Evolutionary conservation across 495 filamentous ascomycete species (phyloP), one percentile per base, ranked within the genome.

Genomic region (Chaetomium fimeti): DNA sequence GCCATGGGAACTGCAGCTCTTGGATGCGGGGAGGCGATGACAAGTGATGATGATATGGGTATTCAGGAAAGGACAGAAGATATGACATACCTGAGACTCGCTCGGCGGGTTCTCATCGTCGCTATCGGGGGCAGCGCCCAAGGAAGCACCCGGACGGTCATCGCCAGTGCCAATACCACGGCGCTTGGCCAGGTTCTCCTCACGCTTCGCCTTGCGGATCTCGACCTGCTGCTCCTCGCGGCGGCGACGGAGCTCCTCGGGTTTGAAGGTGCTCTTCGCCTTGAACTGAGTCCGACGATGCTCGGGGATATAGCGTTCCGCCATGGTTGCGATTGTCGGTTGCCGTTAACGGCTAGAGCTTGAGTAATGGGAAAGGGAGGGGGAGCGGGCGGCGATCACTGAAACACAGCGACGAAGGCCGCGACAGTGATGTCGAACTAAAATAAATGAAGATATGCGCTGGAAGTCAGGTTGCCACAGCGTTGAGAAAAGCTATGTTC

Each of bases 281-380:
- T 99, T 99, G 86, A 94, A 99, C 80, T 96, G 93, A 54, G 89
- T 96, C 73, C 95, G 94, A 74, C 95, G 92, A 85, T 99, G 95
- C 81, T 98, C 95, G 74, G 95, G 95, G 75, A 99, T 99, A 82
- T 96, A 99, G 55, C 93, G 91, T 74, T 99, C 95, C 72, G 93
- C 87, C 95, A 99, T 99, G 82, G 69, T 89, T 76, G 76, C 76
- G 69, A 75, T 59, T 66, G 48, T 72, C 25, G 48, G 70, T 63
- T 59, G 66, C 61, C 47, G 62, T 36, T 61, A 54, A 68, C 59
- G 63, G 70, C 52, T 68, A 60, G 69, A 64, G 69, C 68, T 67
- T 64, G 69, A 70, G 63, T 43, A 71, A 71, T 70, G 71, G 72
- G 69, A 65, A 71, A 75, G 66, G 62, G 58, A 28, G 52, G 42